Conservation (phyloP, 139 green algal species). For the Tetradesmus lagerheimii region DNA sequence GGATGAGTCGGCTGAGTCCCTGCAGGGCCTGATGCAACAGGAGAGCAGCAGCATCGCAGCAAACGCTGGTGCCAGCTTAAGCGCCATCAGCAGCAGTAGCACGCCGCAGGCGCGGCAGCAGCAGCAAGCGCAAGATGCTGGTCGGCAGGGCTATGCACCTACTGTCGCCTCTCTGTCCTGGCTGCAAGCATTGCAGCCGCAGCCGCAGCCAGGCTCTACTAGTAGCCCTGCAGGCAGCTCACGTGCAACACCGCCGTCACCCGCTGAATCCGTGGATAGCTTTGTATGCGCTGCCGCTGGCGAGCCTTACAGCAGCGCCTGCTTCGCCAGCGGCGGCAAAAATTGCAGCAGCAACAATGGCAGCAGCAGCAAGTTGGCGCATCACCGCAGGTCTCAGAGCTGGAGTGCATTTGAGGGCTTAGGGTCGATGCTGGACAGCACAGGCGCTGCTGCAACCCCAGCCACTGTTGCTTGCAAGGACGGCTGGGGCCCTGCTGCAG, state of each 20-base stretch:
- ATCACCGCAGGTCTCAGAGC: neutral
- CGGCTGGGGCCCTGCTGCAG: constrained; percentile 1
- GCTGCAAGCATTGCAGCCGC: neutral
- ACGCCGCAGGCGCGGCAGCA: neutral
- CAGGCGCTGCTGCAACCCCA: neutral
- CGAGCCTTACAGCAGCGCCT: constrained; percentile 18
- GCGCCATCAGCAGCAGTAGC: neutral
- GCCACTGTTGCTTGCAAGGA: constrained; percentile 34
- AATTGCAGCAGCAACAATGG: neutral
- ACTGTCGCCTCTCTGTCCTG: neutral
- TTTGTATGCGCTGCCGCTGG: constrained; percentile 33
- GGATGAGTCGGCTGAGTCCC: constrained; percentile 15
- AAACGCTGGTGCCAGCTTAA: neutral
- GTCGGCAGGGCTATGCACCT: neutral
- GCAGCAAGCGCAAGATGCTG: neutral
- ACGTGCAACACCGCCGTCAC: neutral
- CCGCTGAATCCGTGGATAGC: constrained; percentile 25
- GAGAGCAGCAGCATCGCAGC: neutral
- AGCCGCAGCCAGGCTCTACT: neutral
- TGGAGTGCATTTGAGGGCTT: constrained; percentile 35
- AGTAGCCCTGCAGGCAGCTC: neutral
- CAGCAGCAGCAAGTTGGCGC: neutral
- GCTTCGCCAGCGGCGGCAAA: neutral
- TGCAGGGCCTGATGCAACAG: neutral
- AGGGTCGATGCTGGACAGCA: neutral